phyloP scores from a whole-genome alignment of 345 rosid genomes.

The Aquilaria sinensis region DNA sequence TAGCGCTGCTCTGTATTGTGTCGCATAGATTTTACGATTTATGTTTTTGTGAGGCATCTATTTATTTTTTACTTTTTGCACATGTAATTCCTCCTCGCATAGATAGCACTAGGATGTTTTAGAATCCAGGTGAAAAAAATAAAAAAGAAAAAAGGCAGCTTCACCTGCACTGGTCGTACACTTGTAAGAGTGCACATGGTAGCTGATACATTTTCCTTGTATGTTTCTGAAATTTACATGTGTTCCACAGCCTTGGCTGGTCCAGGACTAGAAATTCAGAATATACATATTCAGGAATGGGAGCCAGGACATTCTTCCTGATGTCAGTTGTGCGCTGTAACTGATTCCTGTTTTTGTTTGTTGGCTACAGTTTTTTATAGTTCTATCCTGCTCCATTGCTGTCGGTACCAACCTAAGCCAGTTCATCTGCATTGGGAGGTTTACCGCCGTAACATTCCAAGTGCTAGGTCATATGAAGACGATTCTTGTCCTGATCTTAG shows the following conservation, averaged over 20 bases:
- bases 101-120: too few species aligned
- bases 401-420: constrained; percentile 99
- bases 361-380: constrained; percentile 60
- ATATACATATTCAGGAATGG: neutral
- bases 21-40: neutral
- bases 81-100: too few species aligned
- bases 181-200: too few species aligned
- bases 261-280: neutral
- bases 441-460: constrained; percentile 95
- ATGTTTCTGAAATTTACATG: too few species aligned
- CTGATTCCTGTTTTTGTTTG: constrained; percentile 7
- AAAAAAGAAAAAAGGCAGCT: too few species aligned
- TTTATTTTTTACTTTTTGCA: too few species aligned
- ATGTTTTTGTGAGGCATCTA: constrained; percentile 2
- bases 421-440: constrained; percentile 96
- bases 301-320: neutral
- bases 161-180: too few species aligned
- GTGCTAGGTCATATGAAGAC: constrained; percentile 99
- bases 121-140: too few species aligned
- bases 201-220: too few species aligned
- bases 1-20: too few species aligned
- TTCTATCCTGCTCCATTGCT: constrained; percentile 81
- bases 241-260: too few species aligned
- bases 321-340: neutral
- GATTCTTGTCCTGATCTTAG: constrained; percentile 76